Evolutionary conservation across 805 yeast species (phyloP).

Genomic region (Aciculoconidium aculeatum): DNA sequence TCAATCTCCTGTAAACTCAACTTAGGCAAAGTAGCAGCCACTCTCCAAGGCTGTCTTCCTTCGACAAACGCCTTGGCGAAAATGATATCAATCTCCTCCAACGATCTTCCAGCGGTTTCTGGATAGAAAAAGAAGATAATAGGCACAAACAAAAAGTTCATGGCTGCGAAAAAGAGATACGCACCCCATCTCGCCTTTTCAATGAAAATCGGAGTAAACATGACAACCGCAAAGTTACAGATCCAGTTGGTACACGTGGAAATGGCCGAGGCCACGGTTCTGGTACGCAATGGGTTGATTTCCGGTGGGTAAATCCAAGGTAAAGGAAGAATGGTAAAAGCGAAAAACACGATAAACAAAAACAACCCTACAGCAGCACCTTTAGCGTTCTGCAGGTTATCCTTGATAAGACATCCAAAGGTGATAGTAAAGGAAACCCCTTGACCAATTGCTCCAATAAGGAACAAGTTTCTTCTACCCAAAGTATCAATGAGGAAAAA

Average conservation of each 20-base stretch:
- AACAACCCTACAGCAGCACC: conserved; percentile 43
- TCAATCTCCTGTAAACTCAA: conserved; percentile 53
- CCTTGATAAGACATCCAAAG: conserved; percentile 33
- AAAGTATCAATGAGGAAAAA: conserved; percentile 37
- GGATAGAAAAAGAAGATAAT: conserved; percentile 41
- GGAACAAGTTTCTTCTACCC: conserved; percentile 42
- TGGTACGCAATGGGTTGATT: conserved; percentile 41
- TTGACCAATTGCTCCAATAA: conserved; percentile 39
- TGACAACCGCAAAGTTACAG: conserved; percentile 39
- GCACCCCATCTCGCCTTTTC: conserved; percentile 34
- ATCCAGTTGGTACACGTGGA: conserved; percentile 44
- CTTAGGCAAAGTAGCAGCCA: conserved; percentile 59
- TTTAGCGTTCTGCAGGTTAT: conserved; percentile 30
- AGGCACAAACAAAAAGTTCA: conserved; percentile 34
- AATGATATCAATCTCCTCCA: conserved; percentile 50
- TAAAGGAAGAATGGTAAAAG: conserved; percentile 38
- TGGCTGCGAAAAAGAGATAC: conserved; percentile 36
- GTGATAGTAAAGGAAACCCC: conserved; percentile 35
- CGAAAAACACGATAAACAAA: conserved; percentile 40
- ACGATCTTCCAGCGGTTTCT: conserved; percentile 40
- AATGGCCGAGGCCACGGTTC: conserved; percentile 39
- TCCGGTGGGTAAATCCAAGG: conserved; percentile 46
- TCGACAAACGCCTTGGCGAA: conserved; percentile 59
- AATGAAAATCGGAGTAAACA: conserved; percentile 41
- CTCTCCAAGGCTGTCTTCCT: conserved; percentile 52